phyloP scores from a whole-genome alignment of 2,329 filamentous ascomycete genomes.

The Chaetomium olivaceum region DNA sequence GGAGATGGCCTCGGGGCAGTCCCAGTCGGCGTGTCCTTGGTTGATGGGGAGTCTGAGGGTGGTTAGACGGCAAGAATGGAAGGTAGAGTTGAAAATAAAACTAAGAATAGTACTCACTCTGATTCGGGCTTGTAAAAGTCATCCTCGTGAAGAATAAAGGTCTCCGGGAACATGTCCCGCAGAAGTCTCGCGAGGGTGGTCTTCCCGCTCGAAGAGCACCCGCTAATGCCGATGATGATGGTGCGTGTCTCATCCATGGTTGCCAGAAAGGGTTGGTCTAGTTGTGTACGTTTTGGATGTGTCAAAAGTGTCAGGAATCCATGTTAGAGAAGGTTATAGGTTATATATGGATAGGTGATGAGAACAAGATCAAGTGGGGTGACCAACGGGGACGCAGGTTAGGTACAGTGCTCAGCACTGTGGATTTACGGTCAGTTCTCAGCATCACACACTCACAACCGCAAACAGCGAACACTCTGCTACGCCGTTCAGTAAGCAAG shows the following conservation, averaged over 20 bases:
- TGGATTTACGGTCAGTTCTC: background rate
- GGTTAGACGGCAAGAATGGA: background rate
- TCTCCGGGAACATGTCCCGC: constrained; percentile 73
- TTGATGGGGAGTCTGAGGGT: constrained; percentile 54
- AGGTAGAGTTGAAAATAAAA: background rate
- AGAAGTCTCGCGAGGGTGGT: constrained; percentile 87
- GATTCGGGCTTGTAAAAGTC: constrained; percentile 88
- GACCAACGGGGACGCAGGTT: background rate
- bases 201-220: constrained; percentile 91
- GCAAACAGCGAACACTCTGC: background rate
- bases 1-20: constrained; percentile 78
- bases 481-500: no score
- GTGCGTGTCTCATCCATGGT: constrained; percentile 46
- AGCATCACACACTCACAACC: no score
- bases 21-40: constrained; percentile 79
- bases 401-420: background rate
- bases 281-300: background rate
- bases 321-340: background rate
- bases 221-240: constrained; percentile 78
- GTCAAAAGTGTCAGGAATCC: background rate
- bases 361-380: background rate
- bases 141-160: constrained; percentile 89
- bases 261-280: background rate
- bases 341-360: background rate
- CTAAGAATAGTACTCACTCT: constrained; percentile 51